Evolutionary conservation across 2,329 filamentous ascomycete genomes (phyloP).

Genomic region (Chaetomiaceae sp.): DNA sequence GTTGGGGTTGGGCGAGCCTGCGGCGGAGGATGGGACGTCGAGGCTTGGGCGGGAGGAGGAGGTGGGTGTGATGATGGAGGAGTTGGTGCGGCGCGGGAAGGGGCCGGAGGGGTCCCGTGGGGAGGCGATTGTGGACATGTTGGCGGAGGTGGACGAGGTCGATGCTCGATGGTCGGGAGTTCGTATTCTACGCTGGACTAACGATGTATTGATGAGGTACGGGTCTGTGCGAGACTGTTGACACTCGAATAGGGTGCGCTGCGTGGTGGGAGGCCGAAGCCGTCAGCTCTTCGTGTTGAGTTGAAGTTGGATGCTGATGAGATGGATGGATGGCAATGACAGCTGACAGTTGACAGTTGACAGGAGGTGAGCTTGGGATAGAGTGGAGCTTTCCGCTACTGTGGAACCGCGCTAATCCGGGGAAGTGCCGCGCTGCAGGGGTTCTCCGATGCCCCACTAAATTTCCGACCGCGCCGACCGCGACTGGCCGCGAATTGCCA

Average conservation of each 20-base stretch:
- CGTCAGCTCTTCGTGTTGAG: no score
- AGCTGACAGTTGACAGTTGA: background rate
- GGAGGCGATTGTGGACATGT: slow-evolving; percentile 62
- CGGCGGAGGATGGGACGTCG: slow-evolving; percentile 58
- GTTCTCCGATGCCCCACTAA: background rate
- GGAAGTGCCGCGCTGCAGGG: slow-evolving; percentile 7
- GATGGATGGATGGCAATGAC: background rate
- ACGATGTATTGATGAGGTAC: background rate
- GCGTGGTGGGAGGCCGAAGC: no score
- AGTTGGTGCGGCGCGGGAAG: slow-evolving; percentile 54
- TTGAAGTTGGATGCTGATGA: no score
- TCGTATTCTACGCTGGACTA: background rate
- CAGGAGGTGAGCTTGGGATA: background rate
- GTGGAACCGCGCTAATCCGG: slow-evolving; percentile 7
- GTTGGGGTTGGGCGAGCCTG: slow-evolving; percentile 49
- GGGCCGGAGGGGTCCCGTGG: slow-evolving; percentile 56
- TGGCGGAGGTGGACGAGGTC: background rate
- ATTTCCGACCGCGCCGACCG: no score
- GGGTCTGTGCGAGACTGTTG: background rate
- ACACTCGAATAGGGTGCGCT: no score
- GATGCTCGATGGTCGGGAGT: background rate
- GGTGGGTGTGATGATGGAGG: slow-evolving; percentile 56
- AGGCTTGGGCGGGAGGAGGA: slow-evolving; percentile 73
- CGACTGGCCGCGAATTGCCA: no score
- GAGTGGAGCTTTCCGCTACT: background rate